Conservation (phyloP, 305 asterid species). For the Salvia sclarea region DNA sequence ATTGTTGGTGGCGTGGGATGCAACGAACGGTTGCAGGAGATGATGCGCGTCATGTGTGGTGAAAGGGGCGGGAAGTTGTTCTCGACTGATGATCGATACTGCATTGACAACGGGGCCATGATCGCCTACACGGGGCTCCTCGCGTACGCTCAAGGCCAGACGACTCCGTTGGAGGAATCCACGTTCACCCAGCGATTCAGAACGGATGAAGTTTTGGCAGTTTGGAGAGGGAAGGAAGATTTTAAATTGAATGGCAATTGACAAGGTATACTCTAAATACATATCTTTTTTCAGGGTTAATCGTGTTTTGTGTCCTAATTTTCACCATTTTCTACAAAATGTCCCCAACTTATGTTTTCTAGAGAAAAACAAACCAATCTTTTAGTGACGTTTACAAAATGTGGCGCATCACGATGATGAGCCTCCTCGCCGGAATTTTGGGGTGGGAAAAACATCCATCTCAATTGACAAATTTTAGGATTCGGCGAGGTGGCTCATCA, state of each 20-base stretch:
- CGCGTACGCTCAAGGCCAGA: slow-evolving; percentile 68
- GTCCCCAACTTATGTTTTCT: no score
- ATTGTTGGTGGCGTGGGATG: slow-evolving; percentile 99
- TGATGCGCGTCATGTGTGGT: slow-evolving; percentile 92
- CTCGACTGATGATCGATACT: slow-evolving; percentile 93
- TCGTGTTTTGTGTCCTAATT: no score
- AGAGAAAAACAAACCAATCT: no score
- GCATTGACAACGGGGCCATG: slow-evolving; percentile 97
- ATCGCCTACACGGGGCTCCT: slow-evolving; percentile 96
- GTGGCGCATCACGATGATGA: no score
- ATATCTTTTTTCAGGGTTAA: no score
- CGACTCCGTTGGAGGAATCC: slow-evolving; percentile 82
- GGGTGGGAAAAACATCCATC: no score
- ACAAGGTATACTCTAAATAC: slow-evolving; percentile 23
- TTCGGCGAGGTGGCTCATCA: no score
- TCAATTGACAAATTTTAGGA: no score
- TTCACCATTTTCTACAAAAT: no score
- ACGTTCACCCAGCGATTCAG: slow-evolving; percentile 92
- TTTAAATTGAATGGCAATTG: slow-evolving; percentile 32
- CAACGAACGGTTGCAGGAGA: slow-evolving; percentile 83
- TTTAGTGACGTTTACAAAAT: no score
- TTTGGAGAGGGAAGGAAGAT: slow-evolving; percentile 84
- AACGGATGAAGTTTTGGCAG: slow-evolving; percentile 92
- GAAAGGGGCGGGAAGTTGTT: slow-evolving; percentile 88
- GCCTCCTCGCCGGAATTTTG: no score